These are phyloP conservation scores for Hibiscus trionum DNA, from an alignment of 345 rosid genomes.

Conservation along the genomic window DNA sequence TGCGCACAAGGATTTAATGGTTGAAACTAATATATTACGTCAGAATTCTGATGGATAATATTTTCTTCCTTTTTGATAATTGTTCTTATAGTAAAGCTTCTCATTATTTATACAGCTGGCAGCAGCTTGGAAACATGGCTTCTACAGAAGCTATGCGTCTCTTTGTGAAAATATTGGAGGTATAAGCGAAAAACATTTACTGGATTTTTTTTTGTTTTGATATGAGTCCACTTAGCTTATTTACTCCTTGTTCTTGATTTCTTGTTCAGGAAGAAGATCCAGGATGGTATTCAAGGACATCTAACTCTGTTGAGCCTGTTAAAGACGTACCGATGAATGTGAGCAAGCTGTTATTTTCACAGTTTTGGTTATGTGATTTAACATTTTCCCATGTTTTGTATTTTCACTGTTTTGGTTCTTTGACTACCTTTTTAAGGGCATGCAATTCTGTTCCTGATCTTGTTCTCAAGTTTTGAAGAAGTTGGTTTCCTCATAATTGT, in stretches of 20 bases:
- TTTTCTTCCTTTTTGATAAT: background rate
- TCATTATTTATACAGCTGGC: slow-evolving; percentile 58
- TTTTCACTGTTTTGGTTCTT: background rate
- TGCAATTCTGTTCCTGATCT: background rate
- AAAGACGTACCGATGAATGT: slow-evolving; percentile 67
- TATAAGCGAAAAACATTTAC: slow-evolving; percentile 21
- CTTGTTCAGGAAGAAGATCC: slow-evolving; percentile 86
- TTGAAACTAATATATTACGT: background rate
- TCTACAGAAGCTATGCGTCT: slow-evolving; percentile 98
- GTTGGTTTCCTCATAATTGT: background rate
- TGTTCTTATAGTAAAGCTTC: slow-evolving; percentile 5
- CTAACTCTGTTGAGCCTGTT: slow-evolving; percentile 61
- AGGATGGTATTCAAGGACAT: slow-evolving; percentile 91
- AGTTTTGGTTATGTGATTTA: background rate
- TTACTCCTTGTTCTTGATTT: slow-evolving; percentile 6
- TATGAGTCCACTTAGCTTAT: background rate
- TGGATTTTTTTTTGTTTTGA: background rate
- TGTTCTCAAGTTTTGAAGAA: slow-evolving; percentile 5
- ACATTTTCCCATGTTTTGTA: background rate
- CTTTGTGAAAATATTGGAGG: slow-evolving; percentile 98
- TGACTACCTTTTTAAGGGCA: background rate
- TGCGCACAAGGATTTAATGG: background rate
- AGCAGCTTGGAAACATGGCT: slow-evolving; percentile 89
- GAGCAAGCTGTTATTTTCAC: slow-evolving; percentile 24
- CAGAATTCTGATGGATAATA: background rate